A percentile compares a stretch with the other conserved stretches of the same genome.
Conservation (phyloP, 805 yeast genomes). For the Pichia eremophila region DNA sequence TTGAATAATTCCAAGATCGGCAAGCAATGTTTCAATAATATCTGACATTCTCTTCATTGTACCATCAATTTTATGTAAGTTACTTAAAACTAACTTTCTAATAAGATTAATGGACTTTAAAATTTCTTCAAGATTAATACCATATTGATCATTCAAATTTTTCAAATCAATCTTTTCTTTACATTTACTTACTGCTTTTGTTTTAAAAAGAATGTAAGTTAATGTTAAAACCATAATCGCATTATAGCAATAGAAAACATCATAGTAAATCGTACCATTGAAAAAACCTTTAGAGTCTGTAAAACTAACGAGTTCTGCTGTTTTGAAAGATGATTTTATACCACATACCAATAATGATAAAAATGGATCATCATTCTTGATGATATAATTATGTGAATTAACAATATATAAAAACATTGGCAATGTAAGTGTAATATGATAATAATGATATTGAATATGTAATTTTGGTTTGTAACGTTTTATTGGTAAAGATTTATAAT, state of each 20-base stretch:
- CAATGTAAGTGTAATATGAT: slow-evolving; percentile 32
- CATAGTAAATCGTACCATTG: slow-evolving; percentile 37
- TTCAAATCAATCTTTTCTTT: slow-evolving; percentile 22
- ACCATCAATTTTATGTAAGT: slow-evolving; percentile 29
- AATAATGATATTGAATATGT: slow-evolving; percentile 33
- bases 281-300: slow-evolving; percentile 30
- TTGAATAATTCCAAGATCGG: slow-evolving; percentile 32
- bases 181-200: slow-evolving; percentile 9
- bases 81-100: slow-evolving; percentile 25
- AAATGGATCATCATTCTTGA: slow-evolving; percentile 34
- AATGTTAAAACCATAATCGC: slow-evolving; percentile 33
- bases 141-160: slow-evolving; percentile 19
- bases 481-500: slow-evolving; percentile 24
- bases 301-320: slow-evolving; percentile 30
- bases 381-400: slow-evolving; percentile 26
- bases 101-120: slow-evolving; percentile 27
- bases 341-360: slow-evolving; percentile 31
- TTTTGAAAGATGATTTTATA: slow-evolving; percentile 30
- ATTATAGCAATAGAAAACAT: slow-evolving; percentile 35
- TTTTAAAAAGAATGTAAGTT: slow-evolving; percentile 29
- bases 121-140: slow-evolving; percentile 21
- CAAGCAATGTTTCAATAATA: slow-evolving; percentile 32
- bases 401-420: slow-evolving; percentile 35
- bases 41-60: slow-evolving; percentile 36
- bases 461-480: slow-evolving; percentile 34